Conservation (phyloP, 2,329 filamentous ascomycete genomes). For the Apiospora pterosperma region DNA sequence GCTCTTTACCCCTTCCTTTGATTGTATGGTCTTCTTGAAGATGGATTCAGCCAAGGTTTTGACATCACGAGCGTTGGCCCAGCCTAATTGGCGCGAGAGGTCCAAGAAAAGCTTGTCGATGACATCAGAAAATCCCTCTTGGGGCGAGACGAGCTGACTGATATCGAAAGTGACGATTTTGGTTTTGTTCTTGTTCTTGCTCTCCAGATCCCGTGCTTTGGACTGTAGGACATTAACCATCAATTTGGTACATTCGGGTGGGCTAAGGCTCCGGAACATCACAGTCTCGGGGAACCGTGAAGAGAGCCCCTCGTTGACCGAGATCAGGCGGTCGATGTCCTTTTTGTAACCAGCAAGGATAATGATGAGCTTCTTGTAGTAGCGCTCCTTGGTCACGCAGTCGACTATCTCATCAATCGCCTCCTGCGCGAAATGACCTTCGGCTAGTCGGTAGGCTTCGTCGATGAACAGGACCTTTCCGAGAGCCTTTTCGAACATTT, state of each 20-base stretch:
- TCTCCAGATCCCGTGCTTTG: conserved; percentile 19
- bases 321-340: conserved; percentile 62
- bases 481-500: conserved; percentile 49
- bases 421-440: conserved; percentile 54
- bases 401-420: conserved; percentile 53
- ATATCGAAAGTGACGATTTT: conserved; percentile 12
- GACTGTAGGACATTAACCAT: conserved; percentile 29
- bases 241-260: conserved; percentile 40
- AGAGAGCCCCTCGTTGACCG: conserved; percentile 58
- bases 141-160: neutral
- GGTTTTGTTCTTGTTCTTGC: conserved; percentile 6
- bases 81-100: conserved; percentile 43
- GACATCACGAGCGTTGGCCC: conserved; percentile 64
- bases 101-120: conserved; percentile 32
- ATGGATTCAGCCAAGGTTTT: conserved; percentile 49
- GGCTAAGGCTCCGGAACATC: conserved; percentile 46
- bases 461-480: conserved; percentile 70
- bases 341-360: conserved; percentile 67
- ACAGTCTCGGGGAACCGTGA: conserved; percentile 63
- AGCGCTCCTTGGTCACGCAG: conserved; percentile 51
- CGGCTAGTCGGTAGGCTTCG: conserved; percentile 64
- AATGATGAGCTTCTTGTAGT: conserved; percentile 57
- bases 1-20: conserved; percentile 7
- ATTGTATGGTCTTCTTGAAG: conserved; percentile 36
- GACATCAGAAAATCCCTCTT: conserved; percentile 18